Base-by-base conservation (phyloP, 2,329 filamentous ascomycete genomes). In the Alternaria brassicicola region DNA sequence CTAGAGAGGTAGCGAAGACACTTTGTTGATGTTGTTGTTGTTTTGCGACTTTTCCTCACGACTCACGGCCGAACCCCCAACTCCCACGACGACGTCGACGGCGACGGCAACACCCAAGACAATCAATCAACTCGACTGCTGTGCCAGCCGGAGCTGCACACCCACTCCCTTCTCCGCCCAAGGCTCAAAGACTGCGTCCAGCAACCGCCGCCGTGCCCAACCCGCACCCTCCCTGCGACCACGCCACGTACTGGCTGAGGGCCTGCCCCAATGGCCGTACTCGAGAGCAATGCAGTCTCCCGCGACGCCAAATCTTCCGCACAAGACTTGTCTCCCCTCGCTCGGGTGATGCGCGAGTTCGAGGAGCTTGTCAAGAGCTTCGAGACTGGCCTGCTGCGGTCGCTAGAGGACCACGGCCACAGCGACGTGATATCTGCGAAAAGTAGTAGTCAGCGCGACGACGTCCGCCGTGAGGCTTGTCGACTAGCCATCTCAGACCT, bases 401-500 rank as follows among this genome's bases (percentile, higher is more conserved):
- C 73, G 26, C 70, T 74, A 21, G 64, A 65, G 21, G 59, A 64
- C 42, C 45, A 58, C 35, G 42, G 23, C 19, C 21, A 35, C 51
- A 28, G 30, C 43, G 36, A 45, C 23, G 59, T 55, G 12, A 13
- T 26, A 7, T 19, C 52, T 10, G 51, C 33, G 19, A 46, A 52
- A 17, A 28, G 42, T 52, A 33, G 39, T 52, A 19, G 55, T 35
- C 55, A 51, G 31, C 52, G 61, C 15, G 67, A 71, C 21, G 55
- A 65, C 48, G 38, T 74, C 28, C 67, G 68, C 13, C 69, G 68
- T 23, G 62, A 74, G 52, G 73, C 73, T 38, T 72, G 69, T 41
- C 67, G 70, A n/a, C 66, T 76, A 45, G 72, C 73, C 64, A 65
- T 74, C 50, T 61, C 66, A 15, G 73, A 74, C 60, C 65, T 76